Evolutionary conservation across 805 yeast genomes (phyloP).

Genomic region (Candida dendrica): DNA sequence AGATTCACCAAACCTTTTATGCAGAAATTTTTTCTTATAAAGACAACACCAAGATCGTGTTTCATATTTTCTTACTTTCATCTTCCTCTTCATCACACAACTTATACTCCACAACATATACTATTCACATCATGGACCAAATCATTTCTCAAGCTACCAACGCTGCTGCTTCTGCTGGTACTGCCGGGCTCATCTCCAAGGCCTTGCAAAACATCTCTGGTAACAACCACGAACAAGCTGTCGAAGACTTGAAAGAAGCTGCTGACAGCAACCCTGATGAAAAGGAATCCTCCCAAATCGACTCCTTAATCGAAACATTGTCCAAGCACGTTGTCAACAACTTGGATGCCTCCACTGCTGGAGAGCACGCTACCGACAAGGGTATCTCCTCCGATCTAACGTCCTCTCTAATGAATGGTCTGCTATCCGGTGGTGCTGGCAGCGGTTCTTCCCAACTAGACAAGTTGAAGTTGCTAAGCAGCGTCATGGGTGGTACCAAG

Average conservation of each 20-base stretch:
- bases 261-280: conserved; percentile 12
- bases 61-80: background rate
- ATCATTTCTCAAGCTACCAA: conserved; percentile 6
- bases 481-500: conserved; percentile 7
- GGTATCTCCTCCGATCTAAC: conserved; percentile 16
- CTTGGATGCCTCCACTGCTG: conserved; percentile 8
- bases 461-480: conserved; percentile 9
- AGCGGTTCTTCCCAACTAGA: conserved; percentile 10
- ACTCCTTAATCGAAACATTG: conserved; percentile 12
- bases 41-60: background rate
- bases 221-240: conserved; percentile 14
- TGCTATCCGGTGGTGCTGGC: conserved; percentile 13
- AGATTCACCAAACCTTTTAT: too few relatives aligned
- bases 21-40: background rate
- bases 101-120: background rate
- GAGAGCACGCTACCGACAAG: conserved; percentile 9
- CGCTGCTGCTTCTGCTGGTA: conserved; percentile 26
- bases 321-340: conserved; percentile 16
- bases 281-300: conserved; percentile 13
- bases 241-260: conserved; percentile 16
- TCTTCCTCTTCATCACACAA: background rate
- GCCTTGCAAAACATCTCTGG: conserved; percentile 14
- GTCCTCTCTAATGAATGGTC: conserved; percentile 13
- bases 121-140: background rate
- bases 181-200: conserved; percentile 15